Conservation (phyloP, 768 basidiomycete genomes). For the Naematelia encephala region DNA sequence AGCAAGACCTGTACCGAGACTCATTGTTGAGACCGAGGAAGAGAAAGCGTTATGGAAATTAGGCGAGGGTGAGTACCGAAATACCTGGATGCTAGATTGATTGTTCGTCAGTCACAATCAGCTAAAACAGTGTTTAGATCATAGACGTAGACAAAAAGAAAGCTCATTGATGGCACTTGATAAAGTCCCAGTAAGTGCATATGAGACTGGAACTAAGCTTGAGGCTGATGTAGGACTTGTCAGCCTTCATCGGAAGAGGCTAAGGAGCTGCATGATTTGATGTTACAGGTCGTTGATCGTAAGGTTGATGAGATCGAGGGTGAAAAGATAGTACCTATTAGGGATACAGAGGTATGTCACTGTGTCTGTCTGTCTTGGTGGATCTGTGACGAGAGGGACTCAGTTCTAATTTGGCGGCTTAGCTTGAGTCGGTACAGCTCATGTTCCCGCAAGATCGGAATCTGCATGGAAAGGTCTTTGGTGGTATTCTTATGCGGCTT, state of each 20-base stretch:
- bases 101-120: no score
- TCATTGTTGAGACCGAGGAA: conserved; percentile 61
- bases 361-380: neutral
- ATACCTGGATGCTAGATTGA: no score
- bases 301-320: conserved; percentile 48
- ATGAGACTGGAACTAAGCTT: neutral
- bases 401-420: neutral
- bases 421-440: conserved; percentile 54
- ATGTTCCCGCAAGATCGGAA: conserved; percentile 86
- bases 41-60: conserved; percentile 64
- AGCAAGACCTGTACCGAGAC: conserved; percentile 63
- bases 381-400: no score
- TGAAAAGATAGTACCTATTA: conserved; percentile 66
- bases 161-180: conserved; percentile 62
- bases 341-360: conserved; percentile 63
- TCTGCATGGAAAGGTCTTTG: conserved; percentile 78
- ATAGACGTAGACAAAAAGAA: conserved; percentile 61
- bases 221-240: neutral
- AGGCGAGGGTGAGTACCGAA: conserved; percentile 61
- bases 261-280: conserved; percentile 65
- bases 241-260: conserved; percentile 67
- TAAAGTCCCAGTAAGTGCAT: conserved; percentile 58
- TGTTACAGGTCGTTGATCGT: conserved; percentile 58
- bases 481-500: conserved; percentile 66
- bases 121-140: conserved; percentile 56